These are phyloP conservation scores for Cyberlindnera xylosilytica DNA, from an alignment of 805 yeast genomes.

Conservation along the genomic window DNA sequence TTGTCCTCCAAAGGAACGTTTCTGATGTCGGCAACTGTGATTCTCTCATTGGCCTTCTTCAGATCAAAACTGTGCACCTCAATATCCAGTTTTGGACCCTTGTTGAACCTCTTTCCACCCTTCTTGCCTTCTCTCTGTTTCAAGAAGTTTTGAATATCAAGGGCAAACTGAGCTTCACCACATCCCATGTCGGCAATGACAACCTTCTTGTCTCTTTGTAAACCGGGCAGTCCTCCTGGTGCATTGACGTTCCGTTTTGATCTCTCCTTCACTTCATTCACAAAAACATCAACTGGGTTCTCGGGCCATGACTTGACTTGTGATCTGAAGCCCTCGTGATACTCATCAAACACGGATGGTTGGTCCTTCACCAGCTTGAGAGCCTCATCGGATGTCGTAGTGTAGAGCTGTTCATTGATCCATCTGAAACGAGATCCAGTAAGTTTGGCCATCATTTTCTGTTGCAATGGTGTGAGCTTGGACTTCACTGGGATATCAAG, in stretches of 20 bases:
- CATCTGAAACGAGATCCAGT: conserved; percentile 96
- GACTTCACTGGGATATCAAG: conserved; percentile 27
- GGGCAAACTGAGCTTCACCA: conserved; percentile 90
- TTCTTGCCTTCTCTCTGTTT: conserved; percentile 34
- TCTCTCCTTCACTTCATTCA: conserved; percentile 60
- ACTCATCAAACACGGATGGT: conserved; percentile 88
- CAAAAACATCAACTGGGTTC: conserved; percentile 93
- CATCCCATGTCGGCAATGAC: conserved; percentile 99
- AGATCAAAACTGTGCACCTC: conserved; percentile 88
- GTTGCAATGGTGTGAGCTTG: conserved; percentile 81
- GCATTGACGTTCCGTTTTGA: conserved; percentile 74
- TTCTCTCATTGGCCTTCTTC: conserved; percentile 80
- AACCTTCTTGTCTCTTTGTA: conserved; percentile 46
- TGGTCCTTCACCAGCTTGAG: conserved; percentile 68
- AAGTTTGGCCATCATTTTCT: conserved; percentile 91
- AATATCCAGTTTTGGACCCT: conserved; percentile 39
- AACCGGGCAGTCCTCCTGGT: conserved; percentile 93
- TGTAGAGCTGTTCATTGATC: conserved; percentile 97
- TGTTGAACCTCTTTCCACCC: conserved; percentile 31
- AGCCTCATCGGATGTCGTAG: conserved; percentile 77
- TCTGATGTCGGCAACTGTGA: conserved; percentile 95
- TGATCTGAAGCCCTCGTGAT: conserved; percentile 91
- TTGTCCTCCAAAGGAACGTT: conserved; percentile 80
- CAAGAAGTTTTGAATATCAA: conserved; percentile 54
- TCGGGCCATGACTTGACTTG: conserved; percentile 99